Conservation (phyloP, 306 rosid species). For the Betula pendula region DNA sequence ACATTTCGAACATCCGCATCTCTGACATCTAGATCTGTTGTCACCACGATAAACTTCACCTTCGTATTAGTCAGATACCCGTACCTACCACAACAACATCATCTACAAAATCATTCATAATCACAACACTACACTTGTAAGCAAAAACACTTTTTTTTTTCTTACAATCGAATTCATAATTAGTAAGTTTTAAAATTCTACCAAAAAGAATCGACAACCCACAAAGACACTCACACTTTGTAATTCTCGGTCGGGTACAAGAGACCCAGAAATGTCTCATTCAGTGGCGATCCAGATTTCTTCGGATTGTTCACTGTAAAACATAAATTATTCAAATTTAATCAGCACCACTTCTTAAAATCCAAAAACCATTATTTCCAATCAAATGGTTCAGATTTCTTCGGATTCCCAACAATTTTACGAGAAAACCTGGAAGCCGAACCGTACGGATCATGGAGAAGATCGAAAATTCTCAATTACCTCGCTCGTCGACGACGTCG, state of each 20-base stretch:
- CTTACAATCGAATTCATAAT: not conserved
- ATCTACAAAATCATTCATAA: constrained; percentile 1
- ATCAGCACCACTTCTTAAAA: not conserved
- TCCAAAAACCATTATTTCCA: too few relatives aligned
- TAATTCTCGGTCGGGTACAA: constrained; percentile 92
- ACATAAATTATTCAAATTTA: not conserved
- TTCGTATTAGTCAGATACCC: constrained; percentile 95
- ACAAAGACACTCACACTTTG: constrained; percentile 74
- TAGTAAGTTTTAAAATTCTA: too few relatives aligned
- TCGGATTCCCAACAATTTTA: not conserved
- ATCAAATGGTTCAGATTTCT: not conserved
- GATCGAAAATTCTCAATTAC: constrained; percentile 33
- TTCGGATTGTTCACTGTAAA: constrained; percentile 85
- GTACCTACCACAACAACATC: constrained; percentile 49
- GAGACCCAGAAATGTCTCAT: constrained; percentile 90
- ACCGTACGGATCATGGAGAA: not conserved
- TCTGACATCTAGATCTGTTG: constrained; percentile 84
- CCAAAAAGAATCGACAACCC: too few relatives aligned
- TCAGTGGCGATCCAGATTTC: constrained; percentile 75
- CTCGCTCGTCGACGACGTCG: constrained; percentile 95
- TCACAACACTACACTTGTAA: not conserved
- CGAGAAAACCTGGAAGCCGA: not conserved
- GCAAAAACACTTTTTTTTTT: not conserved
- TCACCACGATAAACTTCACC: constrained; percentile 93
- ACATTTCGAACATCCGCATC: constrained; percentile 90